Base-by-base conservation (phyloP, 805 yeast genomes). In the Cyberlindnera mycetangii region DNA sequence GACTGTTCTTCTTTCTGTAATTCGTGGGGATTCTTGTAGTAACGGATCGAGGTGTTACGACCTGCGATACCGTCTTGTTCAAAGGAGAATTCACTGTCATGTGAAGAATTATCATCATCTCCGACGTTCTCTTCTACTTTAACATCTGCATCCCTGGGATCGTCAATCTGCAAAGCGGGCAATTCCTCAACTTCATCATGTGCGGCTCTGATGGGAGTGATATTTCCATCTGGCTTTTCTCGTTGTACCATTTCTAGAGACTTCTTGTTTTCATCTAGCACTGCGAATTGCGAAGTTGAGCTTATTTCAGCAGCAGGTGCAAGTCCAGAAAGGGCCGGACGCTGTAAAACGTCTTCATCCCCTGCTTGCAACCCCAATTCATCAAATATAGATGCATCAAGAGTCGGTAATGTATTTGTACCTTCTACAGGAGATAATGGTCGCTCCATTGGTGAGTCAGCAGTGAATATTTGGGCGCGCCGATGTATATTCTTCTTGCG, bases 21-120 rank as follows among this genome's bases (percentile, higher is more conserved):
- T 37, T 65, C 57, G 5, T 44, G 39, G 4, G 50, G 53, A 4
- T 58, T 54, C 42, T 74, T 74, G 55, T 79, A 78, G 56, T 78
- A 78, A 46, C 75, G 72, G 18, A 74, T 70, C 0, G 83, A 78
- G 1, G 75, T 65, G 42, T 77, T 76, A 48, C 84, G 65, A 3
- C 78, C 79, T n/a, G 74, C 69, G 7, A 62, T 52, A 1, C 60
- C 63, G 15, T 68, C 71, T 34, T 67, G 66, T 38, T 75, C 79
- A 50, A 79, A 79, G 1, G 83, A 78, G 50, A 78, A 79, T 42
- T 67, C 59, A 39, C 67, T 62, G 14, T 44, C 54, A 7, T 47
- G 49, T 1, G 50, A 45, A 8, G 43, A 38, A 7, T 10, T n/a
- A 11, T 18, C 38, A 21, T 44, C 47, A 10, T 37, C 41, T 5